Evolutionary conservation across 176 grass and related monocot genomes (phyloP), one percentile per base, ranked within the genome.

Genomic region (Poa annua): DNA sequence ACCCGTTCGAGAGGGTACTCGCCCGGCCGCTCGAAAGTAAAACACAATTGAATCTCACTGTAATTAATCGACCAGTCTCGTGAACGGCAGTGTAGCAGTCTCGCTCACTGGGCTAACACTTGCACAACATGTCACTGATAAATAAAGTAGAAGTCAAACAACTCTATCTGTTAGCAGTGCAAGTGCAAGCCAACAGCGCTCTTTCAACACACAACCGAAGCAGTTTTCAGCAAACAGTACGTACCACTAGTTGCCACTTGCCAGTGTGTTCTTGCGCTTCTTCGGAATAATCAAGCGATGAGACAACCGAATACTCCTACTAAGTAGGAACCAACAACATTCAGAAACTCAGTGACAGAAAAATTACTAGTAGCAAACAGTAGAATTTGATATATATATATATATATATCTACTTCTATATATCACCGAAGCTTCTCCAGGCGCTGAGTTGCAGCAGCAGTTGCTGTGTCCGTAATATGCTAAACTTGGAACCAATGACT

Each of bases 1-100:
- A 71, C 64, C 64, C 48, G 75, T 69, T 44, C 38, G 16, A 7
- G 38, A 77, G 51, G 41, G 41, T 26, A 56, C 39, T 53, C 74
- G 20, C 75, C 7, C 49, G 39, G 35, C 7, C 5, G 69, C 41
- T 82, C 10, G 19, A 56, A 14, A 26, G 39, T 71, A 22, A 45
- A 72, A 12, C 15, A 10, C 50, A 50, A 42, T 68, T 57, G 34
- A 55, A 71, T 67, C 11, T 10, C 13, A 15, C 26, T 21, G 8
- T 32, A 6, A 52, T 52, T 38, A 74, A 74, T 61, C 59, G 57
- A 14, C 9, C 52, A 39, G 51, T 20, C 44, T 47, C 67, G 76
- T 74, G 83, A 48, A 38, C 12, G 7, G 7, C 13, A 16, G 13
- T 25, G 34, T 21, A 16, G 8, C 50, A 25, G 66, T 68, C 17